Evolutionary conservation across 768 basidiomycete genomes (phyloP).

Genomic region (Vishniacozyma victoriae): DNA sequence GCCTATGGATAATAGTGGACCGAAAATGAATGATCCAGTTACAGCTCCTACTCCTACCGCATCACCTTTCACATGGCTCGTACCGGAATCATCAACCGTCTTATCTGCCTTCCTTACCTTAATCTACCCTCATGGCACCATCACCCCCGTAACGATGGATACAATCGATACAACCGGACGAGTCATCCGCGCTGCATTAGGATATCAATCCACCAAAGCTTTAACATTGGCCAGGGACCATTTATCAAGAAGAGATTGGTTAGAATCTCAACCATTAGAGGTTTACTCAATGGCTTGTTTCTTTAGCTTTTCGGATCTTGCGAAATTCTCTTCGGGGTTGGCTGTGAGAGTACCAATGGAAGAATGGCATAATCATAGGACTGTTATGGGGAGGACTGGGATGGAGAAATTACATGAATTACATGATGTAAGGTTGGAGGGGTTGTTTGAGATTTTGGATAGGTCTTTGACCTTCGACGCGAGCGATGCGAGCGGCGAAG

Average conservation of each 20-base stretch:
- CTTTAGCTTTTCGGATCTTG: slow-evolving; percentile 36
- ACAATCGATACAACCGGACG: slow-evolving; percentile 20
- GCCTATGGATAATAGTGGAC: slow-evolving; percentile 1
- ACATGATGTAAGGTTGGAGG: neutral
- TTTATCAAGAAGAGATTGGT: slow-evolving; percentile 11
- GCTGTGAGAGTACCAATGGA: neutral
- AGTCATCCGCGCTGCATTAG: slow-evolving; percentile 34
- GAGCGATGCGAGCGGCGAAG: neutral
- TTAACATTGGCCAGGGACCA: slow-evolving; percentile 20
- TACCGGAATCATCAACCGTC: slow-evolving; percentile 30
- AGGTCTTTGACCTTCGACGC: neutral
- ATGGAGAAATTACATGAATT: neutral
- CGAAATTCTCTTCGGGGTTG: slow-evolving; percentile 17
- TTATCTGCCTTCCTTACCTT: slow-evolving; percentile 35
- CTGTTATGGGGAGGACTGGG: neutral
- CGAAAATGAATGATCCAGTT: slow-evolving; percentile 11
- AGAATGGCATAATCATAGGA: neutral
- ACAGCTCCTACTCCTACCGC: slow-evolving; percentile 35
- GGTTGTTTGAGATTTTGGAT: neutral
- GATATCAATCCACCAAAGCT: slow-evolving; percentile 36
- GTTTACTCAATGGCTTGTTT: slow-evolving; percentile 30
- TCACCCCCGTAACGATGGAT: slow-evolving; percentile 5
- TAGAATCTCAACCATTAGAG: slow-evolving; percentile 12
- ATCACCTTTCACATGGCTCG: slow-evolving; percentile 34
- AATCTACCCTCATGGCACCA: slow-evolving; percentile 29